phyloP scores from a whole-genome alignment of 257 asterid genomes.

The Solanum megistacrolobum region DNA sequence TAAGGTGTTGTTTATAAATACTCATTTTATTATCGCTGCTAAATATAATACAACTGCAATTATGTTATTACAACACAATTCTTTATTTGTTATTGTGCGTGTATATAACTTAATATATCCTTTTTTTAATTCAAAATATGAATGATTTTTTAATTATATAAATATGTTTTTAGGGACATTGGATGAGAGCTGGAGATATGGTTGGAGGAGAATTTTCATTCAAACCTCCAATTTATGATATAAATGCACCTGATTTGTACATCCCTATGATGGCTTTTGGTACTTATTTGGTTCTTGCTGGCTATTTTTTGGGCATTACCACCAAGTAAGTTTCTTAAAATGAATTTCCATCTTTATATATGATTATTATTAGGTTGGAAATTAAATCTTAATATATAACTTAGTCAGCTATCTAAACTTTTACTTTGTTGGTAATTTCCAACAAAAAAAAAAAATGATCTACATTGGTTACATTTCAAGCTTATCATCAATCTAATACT shows the following conservation, averaged over 20 bases:
- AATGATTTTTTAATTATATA: neutral
- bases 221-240: constrained; percentile 20
- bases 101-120: neutral
- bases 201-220: constrained; percentile 14
- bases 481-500: neutral
- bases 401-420: too few species aligned
- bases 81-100: neutral
- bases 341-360: neutral
- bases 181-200: constrained; percentile 16
- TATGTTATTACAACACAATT: too few species aligned
- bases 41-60: too few species aligned
- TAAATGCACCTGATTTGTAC: constrained; percentile 24
- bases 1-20: too few species aligned
- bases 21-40: neutral
- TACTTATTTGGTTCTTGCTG: constrained; percentile 29
- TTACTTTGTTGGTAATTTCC: too few species aligned
- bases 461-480: neutral
- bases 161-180: constrained; percentile 9
- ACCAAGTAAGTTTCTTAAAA: constrained; percentile 23
- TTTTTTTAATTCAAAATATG: neutral
- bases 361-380: too few species aligned
- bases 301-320: constrained; percentile 25
- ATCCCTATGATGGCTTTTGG: constrained; percentile 34
- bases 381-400: too few species aligned
- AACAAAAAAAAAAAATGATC: neutral